Evolutionary conservation across 2,329 filamentous ascomycete species (phyloP).

Genomic region (Fusarium brachygibbosum): DNA sequence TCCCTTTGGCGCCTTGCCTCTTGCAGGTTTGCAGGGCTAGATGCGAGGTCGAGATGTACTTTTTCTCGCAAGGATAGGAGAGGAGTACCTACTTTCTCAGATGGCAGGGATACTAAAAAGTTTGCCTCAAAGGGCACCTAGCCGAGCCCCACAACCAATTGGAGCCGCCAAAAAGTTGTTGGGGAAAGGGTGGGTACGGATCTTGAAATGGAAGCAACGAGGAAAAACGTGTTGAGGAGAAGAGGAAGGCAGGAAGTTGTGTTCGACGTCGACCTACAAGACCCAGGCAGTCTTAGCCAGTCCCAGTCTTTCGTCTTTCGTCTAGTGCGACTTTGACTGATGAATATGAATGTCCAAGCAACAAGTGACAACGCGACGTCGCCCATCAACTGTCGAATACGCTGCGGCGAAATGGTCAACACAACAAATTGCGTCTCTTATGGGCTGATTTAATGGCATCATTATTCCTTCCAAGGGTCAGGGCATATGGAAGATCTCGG

Average conservation of each 20-base stretch:
- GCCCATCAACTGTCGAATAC: constrained; percentile 44
- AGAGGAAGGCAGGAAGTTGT: constrained; percentile 22
- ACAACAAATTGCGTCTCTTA: constrained; percentile 33
- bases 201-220: constrained; percentile 17
- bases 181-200: constrained; percentile 49
- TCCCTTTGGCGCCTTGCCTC: constrained; percentile 28
- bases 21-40: constrained; percentile 31
- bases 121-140: constrained; percentile 30
- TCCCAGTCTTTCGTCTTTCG: neutral
- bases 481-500: constrained; percentile 31
- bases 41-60: constrained; percentile 31
- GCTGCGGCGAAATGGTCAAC: constrained; percentile 29
- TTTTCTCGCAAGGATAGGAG: too few species aligned
- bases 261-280: constrained; percentile 41
- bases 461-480: constrained; percentile 11
- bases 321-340: constrained; percentile 4
- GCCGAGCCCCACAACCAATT: constrained; percentile 37
- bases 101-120: constrained; percentile 8
- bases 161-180: constrained; percentile 50
- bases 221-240: constrained; percentile 45
- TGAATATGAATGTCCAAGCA: constrained; percentile 12
- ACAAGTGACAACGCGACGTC: constrained; percentile 5
- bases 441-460: constrained; percentile 47
- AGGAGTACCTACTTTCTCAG: too few species aligned
- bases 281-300: constrained; percentile 5